Evolutionary conservation across 129 eudicot species (phyloP).

Genomic region (Chrysanthemum seticuspe): DNA sequence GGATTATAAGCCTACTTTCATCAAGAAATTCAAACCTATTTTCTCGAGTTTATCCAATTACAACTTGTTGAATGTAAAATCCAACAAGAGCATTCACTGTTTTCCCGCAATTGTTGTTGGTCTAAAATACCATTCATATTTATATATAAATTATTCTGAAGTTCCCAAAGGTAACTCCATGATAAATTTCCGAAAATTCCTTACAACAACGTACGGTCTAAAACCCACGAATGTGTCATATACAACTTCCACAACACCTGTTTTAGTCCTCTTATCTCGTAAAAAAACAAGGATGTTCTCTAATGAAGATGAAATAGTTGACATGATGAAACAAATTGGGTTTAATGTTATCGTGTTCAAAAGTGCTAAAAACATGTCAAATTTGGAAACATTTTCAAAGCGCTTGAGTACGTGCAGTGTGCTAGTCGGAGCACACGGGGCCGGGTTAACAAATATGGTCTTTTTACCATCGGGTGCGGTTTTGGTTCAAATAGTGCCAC

Average conservation of each 20-base stretch:
- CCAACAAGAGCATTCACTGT: slow-evolving; percentile 32
- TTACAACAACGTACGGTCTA: slow-evolving; percentile 26
- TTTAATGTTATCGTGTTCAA: slow-evolving; percentile 43
- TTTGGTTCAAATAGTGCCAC: slow-evolving; percentile 53
- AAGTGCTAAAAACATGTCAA: slow-evolving; percentile 33
- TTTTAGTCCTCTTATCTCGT: slow-evolving; percentile 50
- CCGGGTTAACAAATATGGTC: slow-evolving; percentile 54
- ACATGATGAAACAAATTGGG: slow-evolving; percentile 48
- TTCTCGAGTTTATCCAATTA: slow-evolving; percentile 40
- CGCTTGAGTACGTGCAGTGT: slow-evolving; percentile 50
- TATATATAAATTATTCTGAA: slow-evolving; percentile 40
- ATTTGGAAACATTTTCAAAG: slow-evolving; percentile 35
- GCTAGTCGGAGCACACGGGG: slow-evolving; percentile 78
- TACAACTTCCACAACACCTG: slow-evolving; percentile 26
- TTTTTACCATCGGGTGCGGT: slow-evolving; percentile 63
- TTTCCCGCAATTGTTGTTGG: slow-evolving; percentile 52
- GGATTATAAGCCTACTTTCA: slow-evolving; percentile 41
- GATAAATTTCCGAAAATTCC: slow-evolving; percentile 37
- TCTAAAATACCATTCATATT: slow-evolving; percentile 31
- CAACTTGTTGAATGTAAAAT: slow-evolving; percentile 22
- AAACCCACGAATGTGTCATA: slow-evolving; percentile 13
- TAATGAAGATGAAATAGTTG: slow-evolving; percentile 48
- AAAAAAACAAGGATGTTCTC: slow-evolving; percentile 38
- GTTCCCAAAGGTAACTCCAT: slow-evolving; percentile 42
- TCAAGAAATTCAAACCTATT: slow-evolving; percentile 29